These are phyloP conservation scores for Cladochytrium replicatum DNA, from an alignment of 192 early-diverging fungal genomes.

Conservation along the genomic window DNA sequence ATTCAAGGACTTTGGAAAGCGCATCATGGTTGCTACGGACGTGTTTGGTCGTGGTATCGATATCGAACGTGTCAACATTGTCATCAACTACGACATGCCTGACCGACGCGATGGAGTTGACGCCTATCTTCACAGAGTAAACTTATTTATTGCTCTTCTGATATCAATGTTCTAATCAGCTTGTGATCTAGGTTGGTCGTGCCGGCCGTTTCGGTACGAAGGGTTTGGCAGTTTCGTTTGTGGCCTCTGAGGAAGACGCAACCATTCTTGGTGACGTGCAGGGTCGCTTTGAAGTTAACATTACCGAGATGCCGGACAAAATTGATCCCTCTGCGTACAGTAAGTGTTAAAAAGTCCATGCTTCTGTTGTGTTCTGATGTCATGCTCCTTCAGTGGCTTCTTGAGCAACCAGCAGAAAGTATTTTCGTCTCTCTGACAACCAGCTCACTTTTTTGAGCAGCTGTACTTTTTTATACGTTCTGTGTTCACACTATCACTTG, in stretches of 20 bases:
- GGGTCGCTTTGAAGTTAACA: conserved; percentile 91
- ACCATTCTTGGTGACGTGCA: conserved; percentile 74
- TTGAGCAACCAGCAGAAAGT: no score
- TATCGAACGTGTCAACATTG: conserved; percentile 91
- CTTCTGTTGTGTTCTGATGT: no score
- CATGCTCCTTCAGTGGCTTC: no score
- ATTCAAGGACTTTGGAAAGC: conserved; percentile 84
- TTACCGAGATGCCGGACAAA: conserved; percentile 73
- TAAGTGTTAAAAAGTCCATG: no score
- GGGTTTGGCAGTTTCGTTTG: conserved; percentile 92
- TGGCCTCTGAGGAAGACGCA: conserved; percentile 73
- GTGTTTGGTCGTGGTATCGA: conserved; percentile 86
- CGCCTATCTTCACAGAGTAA: conserved; percentile 84
- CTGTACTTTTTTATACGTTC: no score
- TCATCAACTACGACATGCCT: conserved; percentile 96
- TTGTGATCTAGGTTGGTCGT: conserved; percentile 74
- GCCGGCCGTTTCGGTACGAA: conserved; percentile 99
- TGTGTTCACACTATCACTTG: no score
- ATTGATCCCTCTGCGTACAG: conserved; percentile 80
- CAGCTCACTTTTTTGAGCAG: no score
- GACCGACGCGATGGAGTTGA: conserved; percentile 78
- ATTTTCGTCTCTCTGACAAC: no score
- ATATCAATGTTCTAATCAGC: conserved; percentile 5
- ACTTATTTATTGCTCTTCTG: neutral
- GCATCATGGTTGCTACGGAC: conserved; percentile 89